Evolutionary conservation across 352 stramenopile species (phyloP), one percentile per base, ranked within the genome.

Genomic region (Peronospora tabacina): DNA sequence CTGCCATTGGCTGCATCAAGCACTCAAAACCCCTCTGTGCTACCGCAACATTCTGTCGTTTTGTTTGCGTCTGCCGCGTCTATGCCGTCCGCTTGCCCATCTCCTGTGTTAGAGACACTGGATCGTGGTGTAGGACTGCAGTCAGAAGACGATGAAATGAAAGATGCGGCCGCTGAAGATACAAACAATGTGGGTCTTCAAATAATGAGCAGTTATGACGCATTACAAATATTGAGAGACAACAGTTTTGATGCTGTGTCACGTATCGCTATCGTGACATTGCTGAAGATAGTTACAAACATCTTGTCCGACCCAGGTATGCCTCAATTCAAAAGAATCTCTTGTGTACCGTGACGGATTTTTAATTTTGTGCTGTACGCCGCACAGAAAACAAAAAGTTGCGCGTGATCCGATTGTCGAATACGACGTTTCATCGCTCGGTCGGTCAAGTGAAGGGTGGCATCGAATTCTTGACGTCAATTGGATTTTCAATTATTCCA

Each of bases 241-340:
- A 80, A 59, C 49, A 82, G 60, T 51, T 95, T 91, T 52, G 84
- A 95, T 55, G 62, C 75, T 7, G 75, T 83, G 0, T 87, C 80
- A 10, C 66, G 63, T 10, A 55, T 44, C 1, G 65, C 80, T n/a
- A 55, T 93, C 22, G 61, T 57, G 29, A 92, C 79, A 15, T 52
- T 95, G 28, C 82, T 92, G 74, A 93, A 89, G 61, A 90, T 94
- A 46, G 58, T 93, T 39, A 75, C 78, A 9, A 94, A 93, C 46
- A 64, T 94, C 17, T 56, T 94, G 16, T 93, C 82, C 7, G 63
- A 87, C 42, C 76, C 72, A 70, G 81, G 83, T 92, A 54, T 41
- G 15, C 15, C 9, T 36, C 26, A 38, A 7, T 15, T 39, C 43
- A 24, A 32, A 5, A 13, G 7, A 16, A 10, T 28, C 7, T 44